These are phyloP conservation scores for Paraphoma chrysanthemicola DNA, from an alignment of 2,329 filamentous ascomycete species.

Conservation along the genomic window DNA sequence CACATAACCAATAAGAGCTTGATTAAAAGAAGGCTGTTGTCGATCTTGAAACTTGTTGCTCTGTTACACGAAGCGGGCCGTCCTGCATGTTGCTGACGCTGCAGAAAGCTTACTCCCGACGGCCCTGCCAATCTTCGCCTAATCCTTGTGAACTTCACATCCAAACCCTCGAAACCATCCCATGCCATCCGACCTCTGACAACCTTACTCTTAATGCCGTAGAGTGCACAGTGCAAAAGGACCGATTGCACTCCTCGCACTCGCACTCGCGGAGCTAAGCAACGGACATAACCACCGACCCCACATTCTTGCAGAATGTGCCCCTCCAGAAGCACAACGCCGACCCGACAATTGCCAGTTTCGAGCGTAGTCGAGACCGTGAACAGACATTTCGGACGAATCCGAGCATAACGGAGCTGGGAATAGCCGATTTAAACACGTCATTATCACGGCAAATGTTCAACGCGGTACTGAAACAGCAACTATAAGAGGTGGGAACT, in stretches of 20 bases:
- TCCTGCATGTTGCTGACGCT: neutral
- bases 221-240: neutral
- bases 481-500: neutral
- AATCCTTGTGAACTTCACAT: neutral
- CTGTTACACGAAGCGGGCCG: neutral
- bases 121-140: neutral
- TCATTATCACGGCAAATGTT: neutral
- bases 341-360: neutral
- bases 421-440: neutral
- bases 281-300: neutral
- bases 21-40: too few relatives aligned
- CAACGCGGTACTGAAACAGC: neutral
- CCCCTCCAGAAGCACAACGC: neutral
- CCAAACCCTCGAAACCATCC: neutral
- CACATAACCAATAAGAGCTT: too few relatives aligned
- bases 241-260: neutral
- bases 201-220: neutral
- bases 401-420: neutral
- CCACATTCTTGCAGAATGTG: neutral
- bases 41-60: too few relatives aligned
- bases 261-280: neutral
- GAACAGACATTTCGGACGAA: neutral
- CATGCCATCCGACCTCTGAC: neutral
- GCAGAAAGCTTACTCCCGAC: neutral
- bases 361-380: neutral